Base-by-base conservation (phyloP, 257 asterid genomes). In the Solanum corneliomulleri region DNA sequence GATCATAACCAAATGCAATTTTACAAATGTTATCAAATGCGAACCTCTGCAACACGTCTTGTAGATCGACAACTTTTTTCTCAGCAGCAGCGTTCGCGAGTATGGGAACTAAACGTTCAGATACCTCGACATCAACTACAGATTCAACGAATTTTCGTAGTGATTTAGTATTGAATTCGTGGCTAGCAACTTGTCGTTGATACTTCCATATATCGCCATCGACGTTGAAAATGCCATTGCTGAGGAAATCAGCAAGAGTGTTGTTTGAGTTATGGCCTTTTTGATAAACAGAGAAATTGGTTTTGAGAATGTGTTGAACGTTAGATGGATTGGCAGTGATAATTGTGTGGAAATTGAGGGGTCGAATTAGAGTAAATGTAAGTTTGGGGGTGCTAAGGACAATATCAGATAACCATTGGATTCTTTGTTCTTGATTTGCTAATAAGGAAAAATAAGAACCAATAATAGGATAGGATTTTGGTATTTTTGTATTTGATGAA, bases 21-120 rank as follows among this genome's bases (percentile, higher is more conserved):
- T 83, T 87, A 85, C 98, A 95, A 0, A 95, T 83, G 78, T 95
- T 95, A 42, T 95, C 98, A 33, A 95, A 95, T 4, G 98, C 94
- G 21, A 95, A 95, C 1, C 98, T 84, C 80, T 95, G 96, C 4
- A 95, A 88, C 18, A 94, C 58, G 45, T 95, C 97, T 72, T 94
- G 97, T 20, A 95, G 60, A 88, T 95, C 98, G 1, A 95, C 64
- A 8, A 89, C 90, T 1, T 69, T 72, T 11, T 68, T 47, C 2
- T 47, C 9, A 2, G 25, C 86, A 2, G 91, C 92, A 0, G 96
- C 92, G 11, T 20, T 33, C 1, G 45, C 8, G 1, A 95, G 87
- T 18, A 93, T 75, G 0, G 98, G 98, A 77, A 95, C 12, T 0
- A 95, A 77, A 0, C 98, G 93, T 0, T 89, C 69, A 2, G 87